These are phyloP conservation scores for Cerioporus squamosus DNA, from an alignment of 1,284 basidiomycete species.

Conservation along the genomic window DNA sequence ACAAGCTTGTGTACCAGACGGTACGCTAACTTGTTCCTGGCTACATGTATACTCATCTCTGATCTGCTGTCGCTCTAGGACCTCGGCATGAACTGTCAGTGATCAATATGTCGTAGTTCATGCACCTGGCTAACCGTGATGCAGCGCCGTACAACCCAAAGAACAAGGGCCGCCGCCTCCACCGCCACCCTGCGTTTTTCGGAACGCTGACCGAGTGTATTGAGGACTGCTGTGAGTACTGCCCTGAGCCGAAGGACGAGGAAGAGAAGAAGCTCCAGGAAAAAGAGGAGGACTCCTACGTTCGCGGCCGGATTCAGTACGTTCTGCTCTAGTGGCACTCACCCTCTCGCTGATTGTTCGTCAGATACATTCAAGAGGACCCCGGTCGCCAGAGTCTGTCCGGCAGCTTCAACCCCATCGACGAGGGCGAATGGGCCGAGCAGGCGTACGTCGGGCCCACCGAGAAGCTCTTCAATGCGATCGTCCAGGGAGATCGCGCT, in stretches of 20 bases:
- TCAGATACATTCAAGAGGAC: slow-evolving; percentile 59
- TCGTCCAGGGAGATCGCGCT: slow-evolving; percentile 45
- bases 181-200: slow-evolving; percentile 67
- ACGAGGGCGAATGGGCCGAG: slow-evolving; percentile 66
- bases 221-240: slow-evolving; percentile 64
- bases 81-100: slow-evolving; percentile 61
- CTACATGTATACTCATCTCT: no score
- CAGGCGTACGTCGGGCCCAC: slow-evolving; percentile 59
- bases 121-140: background rate
- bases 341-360: background rate
- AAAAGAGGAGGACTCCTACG: slow-evolving; percentile 54
- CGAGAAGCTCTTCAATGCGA: slow-evolving; percentile 57
- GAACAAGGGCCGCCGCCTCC: slow-evolving; percentile 59
- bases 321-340: slow-evolving; percentile 15
- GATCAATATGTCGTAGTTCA: background rate
- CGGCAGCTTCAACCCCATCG: slow-evolving; percentile 67
- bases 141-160: slow-evolving; percentile 64
- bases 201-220: slow-evolving; percentile 59
- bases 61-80: slow-evolving; percentile 31
- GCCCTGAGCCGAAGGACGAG: slow-evolving; percentile 52
- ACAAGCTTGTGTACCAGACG: slow-evolving; percentile 61
- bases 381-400: slow-evolving; percentile 63
- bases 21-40: slow-evolving; percentile 20
- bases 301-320: slow-evolving; percentile 56
- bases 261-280: slow-evolving; percentile 54